Conservation (phyloP, 768 basidiomycete species). For the Tulasnella sp. region DNA sequence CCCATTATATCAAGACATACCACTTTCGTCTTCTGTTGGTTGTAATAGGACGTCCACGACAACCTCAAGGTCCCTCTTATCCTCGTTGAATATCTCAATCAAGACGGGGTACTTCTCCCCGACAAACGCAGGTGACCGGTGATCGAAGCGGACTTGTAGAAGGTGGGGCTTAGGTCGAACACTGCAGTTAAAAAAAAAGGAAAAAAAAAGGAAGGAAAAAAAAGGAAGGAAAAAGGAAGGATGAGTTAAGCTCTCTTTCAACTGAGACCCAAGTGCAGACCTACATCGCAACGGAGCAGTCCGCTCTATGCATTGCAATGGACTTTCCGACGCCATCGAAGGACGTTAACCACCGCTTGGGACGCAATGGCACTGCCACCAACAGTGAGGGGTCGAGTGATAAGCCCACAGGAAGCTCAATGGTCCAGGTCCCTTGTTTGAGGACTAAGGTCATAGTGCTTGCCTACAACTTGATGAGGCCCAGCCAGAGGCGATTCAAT, state of each 20-base stretch:
- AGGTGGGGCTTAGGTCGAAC: constrained; percentile 45
- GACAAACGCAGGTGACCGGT: constrained; percentile 60
- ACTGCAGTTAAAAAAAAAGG: constrained; percentile 16
- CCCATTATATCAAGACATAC: not conserved
- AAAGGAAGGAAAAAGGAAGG: too few species aligned
- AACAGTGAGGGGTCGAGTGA: not conserved
- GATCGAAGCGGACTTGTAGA: constrained; percentile 43
- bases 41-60: constrained; percentile 67
- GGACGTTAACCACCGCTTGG: not conserved
- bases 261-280: constrained; percentile 20
- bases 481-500: too few species aligned
- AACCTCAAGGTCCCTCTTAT: constrained; percentile 57
- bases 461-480: not conserved
- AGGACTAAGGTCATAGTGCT: constrained; percentile 8
- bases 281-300: constrained; percentile 39
- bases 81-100: constrained; percentile 58
- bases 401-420: constrained; percentile 10
- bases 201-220: too few species aligned
- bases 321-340: constrained; percentile 35
- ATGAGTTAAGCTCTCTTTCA: constrained; percentile 18
- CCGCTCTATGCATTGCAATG: constrained; percentile 39
- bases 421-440: constrained; percentile 12
- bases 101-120: constrained; percentile 70
- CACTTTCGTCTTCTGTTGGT: constrained; percentile 55
- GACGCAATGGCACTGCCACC: not conserved